phyloP scores from a whole-genome alignment of 2,329 filamentous ascomycete genomes.

The Arthroderma sp. region DNA sequence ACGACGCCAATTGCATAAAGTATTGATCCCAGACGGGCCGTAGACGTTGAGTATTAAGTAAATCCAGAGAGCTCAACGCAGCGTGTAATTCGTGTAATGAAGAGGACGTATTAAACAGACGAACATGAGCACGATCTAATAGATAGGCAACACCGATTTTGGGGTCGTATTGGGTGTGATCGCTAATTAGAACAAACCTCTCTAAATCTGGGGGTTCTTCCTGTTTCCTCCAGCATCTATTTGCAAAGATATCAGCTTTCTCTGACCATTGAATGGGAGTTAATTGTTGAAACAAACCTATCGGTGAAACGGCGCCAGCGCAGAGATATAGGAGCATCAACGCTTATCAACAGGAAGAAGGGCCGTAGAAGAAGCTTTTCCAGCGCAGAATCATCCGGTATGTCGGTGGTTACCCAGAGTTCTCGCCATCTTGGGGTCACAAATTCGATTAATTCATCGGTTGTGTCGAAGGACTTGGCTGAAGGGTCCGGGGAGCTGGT shows the following conservation, averaged over 20 bases:
- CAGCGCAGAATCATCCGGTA: slow-evolving; percentile 59
- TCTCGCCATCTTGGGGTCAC: slow-evolving; percentile 75
- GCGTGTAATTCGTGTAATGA: slow-evolving; percentile 59
- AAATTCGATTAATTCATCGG: slow-evolving; percentile 64
- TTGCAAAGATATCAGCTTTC: slow-evolving; percentile 6
- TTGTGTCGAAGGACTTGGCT: slow-evolving; percentile 43
- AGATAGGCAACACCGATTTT: slow-evolving; percentile 59
- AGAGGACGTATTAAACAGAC: slow-evolving; percentile 71
- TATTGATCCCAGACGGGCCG: slow-evolving; percentile 92
- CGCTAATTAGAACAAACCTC: slow-evolving; percentile 51
- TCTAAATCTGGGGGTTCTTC: slow-evolving; percentile 44
- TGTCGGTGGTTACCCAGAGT: slow-evolving; percentile 75
- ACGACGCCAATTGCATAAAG: slow-evolving; percentile 91
- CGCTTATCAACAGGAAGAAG: slow-evolving; percentile 84
- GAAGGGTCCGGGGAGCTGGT: not conserved
- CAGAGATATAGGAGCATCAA: slow-evolving; percentile 76
- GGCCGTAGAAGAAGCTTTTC: slow-evolving; percentile 68
- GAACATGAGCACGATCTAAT: slow-evolving; percentile 68
- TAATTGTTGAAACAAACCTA: slow-evolving; percentile 27
- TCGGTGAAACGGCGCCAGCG: slow-evolving; percentile 69
- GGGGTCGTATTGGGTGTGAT: slow-evolving; percentile 60
- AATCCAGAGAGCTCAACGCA: slow-evolving; percentile 60
- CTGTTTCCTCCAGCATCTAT: slow-evolving; percentile 39
- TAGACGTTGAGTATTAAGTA: slow-evolving; percentile 66
- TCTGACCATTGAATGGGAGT: not conserved